Base-by-base conservation (phyloP, 1,284 basidiomycete species). In the Malassezia japonica region DNA sequence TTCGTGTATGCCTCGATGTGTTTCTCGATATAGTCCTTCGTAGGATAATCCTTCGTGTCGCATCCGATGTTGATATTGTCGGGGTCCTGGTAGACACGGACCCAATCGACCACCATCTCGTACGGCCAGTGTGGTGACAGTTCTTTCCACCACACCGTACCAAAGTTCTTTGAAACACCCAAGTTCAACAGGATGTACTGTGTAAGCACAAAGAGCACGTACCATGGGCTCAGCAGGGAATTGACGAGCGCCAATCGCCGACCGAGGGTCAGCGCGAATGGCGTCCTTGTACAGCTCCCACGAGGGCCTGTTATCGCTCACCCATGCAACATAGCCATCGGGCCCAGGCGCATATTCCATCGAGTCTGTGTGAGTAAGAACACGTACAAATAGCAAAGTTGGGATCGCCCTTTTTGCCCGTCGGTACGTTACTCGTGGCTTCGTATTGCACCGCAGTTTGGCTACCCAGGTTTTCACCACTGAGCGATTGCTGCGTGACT, bases 191-290 rank as follows among this genome's bases (percentile, higher is more conserved):
- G 28, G 32, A 69, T 57, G 25, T 64, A 64, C 60, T 29, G 28
- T 12, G 28, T 29, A 12, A 29, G 28, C 23, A 20, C 9, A 12
- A 16, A 15, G 15, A 23, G 7, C 6, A 29, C 28, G 28, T 12
- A 29, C 28, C 46, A 64, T 60, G 4, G 64, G 57, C 44, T 61
- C 61, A 25, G 85, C 81, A 0, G 88, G 81, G 33, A 94, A 78
- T 4, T 83, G 80, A 38, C 91, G 78, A 32, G 80, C 78, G 1
- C 82, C 76, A 45, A 92, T 86, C 55, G 85, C 76, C 15, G 82
- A 82, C 1, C 64, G 55, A 1, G 75, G 42, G 66, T 90, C 83
- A 2, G 84, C 79, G 6, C 75, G 80, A 74, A 91, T 79, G 4
- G 85, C 89, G 33, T 76, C 73, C 15, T 79, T 78, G 33, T 81